Conservation (phyloP, 1,139 yeast genomes). For the Arxiozyma heterogenica region DNA sequence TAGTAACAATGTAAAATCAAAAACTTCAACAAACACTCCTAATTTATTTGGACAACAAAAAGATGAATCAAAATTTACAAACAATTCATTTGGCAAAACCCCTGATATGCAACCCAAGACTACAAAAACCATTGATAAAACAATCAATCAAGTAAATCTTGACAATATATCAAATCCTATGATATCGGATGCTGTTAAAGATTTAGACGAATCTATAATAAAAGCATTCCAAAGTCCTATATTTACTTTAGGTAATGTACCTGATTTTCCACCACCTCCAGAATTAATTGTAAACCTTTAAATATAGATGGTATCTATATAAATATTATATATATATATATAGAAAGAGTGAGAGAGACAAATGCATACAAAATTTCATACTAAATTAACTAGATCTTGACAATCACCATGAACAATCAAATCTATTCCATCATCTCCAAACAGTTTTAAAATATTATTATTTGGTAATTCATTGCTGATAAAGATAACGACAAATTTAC, state of each 20-base stretch:
- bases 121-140: not conserved
- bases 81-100: not conserved
- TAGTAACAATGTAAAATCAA: not conserved
- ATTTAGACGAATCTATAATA: constrained; percentile 21
- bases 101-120: not conserved
- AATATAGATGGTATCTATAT: not conserved
- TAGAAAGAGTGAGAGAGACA: no score
- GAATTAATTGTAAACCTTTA: constrained; percentile 10
- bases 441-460: constrained; percentile 30
- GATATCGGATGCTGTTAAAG: not conserved
- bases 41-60: not conserved
- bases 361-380: not conserved
- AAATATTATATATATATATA: no score
- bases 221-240: constrained; percentile 42
- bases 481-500: constrained; percentile 50
- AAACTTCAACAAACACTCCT: not conserved
- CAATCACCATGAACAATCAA: constrained; percentile 52
- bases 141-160: no score
- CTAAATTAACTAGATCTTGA: constrained; percentile 32
- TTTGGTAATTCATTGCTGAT: constrained; percentile 47
- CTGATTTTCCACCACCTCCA: constrained; percentile 71
- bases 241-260: constrained; percentile 61
- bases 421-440: constrained; percentile 48
- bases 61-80: not conserved
- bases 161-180: not conserved